Base-by-base conservation (phyloP, 2,329 filamentous ascomycete species). In the Dactylellina parvicollis region DNA sequence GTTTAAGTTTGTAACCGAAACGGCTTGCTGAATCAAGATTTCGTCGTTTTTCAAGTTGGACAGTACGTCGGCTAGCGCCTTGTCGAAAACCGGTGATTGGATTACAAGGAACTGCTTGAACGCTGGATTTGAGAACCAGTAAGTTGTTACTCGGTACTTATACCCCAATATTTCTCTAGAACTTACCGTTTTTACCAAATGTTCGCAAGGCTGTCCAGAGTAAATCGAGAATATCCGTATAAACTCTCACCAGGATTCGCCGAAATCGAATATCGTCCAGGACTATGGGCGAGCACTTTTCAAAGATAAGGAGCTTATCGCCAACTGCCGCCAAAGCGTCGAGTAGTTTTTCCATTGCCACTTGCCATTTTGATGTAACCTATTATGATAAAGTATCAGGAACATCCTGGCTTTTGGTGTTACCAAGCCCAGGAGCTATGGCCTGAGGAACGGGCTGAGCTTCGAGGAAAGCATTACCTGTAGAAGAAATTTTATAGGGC, bases 271-370 rank as follows among this genome's bases (percentile, higher is more conserved):
- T 9, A 8, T 65, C 60, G 10, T 34, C 24, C 5, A n/a, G 18
- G 14, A 18, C 16, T 10, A 36, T 7, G 4, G 5, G 2, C 36
- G 62, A 26, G 20, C 54, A 59, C 18, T 28, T 36, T 18, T 67
- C 62, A 16, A 49, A 67, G 1, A 67, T 12, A 2, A 57, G 44
- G 1, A 67, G 47, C 24, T 40, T 67, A 16, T 67, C 62, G 5
- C 62, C 62, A 8, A 67, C n/a, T 8, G 40, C 26, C 7, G 16
- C 22, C 2, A 67, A 22, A 5, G 62, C 62, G 18, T 67, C 62
- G 10, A 67, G 14, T 18, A 67, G 50, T 38, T 59, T 67, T 7
- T 67, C 52, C 3, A 67, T 22, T 3, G 38, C 62, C 5, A 5
- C 34, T n/a, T 67, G 50, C 62, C 52, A 59, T 28, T 16, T 56